Percentiles rank a stretch among this genome's conserved stretches.
Conservation (phyloP, 2,329 filamentous ascomycete genomes). For the Plectosphaerella plurivora region DNA sequence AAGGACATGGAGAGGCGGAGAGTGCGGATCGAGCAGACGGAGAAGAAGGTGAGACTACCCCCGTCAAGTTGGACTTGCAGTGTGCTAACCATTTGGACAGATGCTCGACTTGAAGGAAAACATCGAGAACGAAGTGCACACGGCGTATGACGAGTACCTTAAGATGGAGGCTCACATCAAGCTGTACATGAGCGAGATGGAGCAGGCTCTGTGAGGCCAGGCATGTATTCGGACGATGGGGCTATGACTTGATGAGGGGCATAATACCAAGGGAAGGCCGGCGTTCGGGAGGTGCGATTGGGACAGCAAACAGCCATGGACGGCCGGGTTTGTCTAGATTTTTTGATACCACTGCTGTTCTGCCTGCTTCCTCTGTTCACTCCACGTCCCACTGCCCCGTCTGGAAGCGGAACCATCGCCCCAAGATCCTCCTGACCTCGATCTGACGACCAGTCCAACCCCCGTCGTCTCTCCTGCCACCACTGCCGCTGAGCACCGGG, state of each 20-base stretch:
- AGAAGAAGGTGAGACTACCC: slow-evolving; percentile 76
- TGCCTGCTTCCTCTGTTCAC: not conserved
- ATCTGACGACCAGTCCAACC: slow-evolving; percentile 56
- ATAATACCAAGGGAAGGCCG: slow-evolving; percentile 30
- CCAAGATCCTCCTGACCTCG: slow-evolving; percentile 50
- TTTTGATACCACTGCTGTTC: not conserved
- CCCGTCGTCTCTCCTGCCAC: slow-evolving; percentile 41
- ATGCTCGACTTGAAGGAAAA: slow-evolving; percentile 98
- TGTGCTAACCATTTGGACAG: slow-evolving; percentile 40
- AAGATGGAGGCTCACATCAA: slow-evolving; percentile 98
- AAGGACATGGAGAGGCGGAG: slow-evolving; percentile 88
- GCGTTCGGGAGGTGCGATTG: slow-evolving; percentile 23
- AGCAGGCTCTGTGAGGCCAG: slow-evolving; percentile 49
- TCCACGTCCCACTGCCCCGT: slow-evolving; percentile 27
- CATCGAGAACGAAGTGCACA: slow-evolving; percentile 90
- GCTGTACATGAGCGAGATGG: slow-evolving; percentile 98
- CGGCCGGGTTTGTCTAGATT: not conserved
- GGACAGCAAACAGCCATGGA: not conserved
- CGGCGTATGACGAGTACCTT: slow-evolving; percentile 87
- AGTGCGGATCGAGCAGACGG: slow-evolving; percentile 94
- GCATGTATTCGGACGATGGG: slow-evolving; percentile 1
- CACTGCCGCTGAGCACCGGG: slow-evolving; percentile 57
- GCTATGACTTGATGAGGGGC: slow-evolving; percentile 9
- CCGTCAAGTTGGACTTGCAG: not conserved
- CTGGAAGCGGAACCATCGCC: slow-evolving; percentile 61